A percentile compares a stretch with the other conserved stretches of the same genome.
phyloP scores from a whole-genome alignment of 257 asterid species.

The Cinchona pubescens region DNA sequence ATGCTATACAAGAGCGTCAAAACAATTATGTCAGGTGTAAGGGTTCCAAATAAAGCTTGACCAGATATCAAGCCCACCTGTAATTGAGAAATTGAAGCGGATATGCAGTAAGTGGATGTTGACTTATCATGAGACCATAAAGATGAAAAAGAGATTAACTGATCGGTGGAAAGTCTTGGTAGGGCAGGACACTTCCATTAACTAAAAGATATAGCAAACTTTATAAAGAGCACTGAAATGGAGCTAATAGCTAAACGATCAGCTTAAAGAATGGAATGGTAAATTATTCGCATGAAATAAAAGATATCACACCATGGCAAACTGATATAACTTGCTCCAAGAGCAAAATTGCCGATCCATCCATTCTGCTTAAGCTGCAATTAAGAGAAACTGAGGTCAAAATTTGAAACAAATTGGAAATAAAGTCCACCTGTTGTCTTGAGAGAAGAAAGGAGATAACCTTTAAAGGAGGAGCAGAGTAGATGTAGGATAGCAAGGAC shows the following conservation, averaged over 20 bases:
- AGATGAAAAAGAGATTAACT: background rate
- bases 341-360: conserved; percentile 97
- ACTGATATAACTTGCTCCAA: conserved; percentile 95
- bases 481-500: conserved; percentile 88
- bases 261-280: background rate
- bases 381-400: background rate
- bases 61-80: conserved; percentile 99
- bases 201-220: background rate
- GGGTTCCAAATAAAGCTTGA: conserved; percentile 95
- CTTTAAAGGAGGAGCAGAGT: conserved; percentile 98
- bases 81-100: conserved; percentile 22
- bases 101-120: conserved; percentile 6
- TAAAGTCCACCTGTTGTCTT: conserved; percentile 10
- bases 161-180: background rate
- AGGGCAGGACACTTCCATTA: conserved; percentile 4
- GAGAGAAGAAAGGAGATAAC: conserved; percentile 33
- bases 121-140: background rate
- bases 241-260: background rate
- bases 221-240: background rate
- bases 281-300: conserved; percentile 14
- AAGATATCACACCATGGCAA: conserved; percentile 72
- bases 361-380: conserved; percentile 97
- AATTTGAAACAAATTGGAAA: background rate
- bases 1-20: conserved; percentile 83
- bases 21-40: conserved; percentile 76